These are phyloP conservation scores for Trypanosoma caninum DNA, from an alignment of 208 protist genomes.

Conservation along the genomic window DNA sequence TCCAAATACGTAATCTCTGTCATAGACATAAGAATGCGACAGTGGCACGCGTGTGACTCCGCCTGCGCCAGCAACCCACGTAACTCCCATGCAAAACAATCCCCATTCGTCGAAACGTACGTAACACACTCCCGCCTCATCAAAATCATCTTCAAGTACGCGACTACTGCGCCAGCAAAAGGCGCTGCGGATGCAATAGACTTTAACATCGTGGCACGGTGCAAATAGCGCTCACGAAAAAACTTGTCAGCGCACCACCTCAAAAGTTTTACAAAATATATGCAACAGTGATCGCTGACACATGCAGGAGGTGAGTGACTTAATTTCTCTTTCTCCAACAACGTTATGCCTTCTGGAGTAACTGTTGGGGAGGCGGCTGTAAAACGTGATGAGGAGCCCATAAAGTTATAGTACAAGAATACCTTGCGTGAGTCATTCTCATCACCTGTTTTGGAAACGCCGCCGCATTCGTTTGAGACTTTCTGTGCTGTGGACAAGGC, in stretches of 20 bases:
- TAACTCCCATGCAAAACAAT: constrained; percentile 22
- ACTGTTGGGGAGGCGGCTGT: constrained; percentile 24
- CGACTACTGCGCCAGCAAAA: constrained; percentile 42
- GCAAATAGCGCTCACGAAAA: constrained; percentile 72
- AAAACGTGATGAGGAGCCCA: constrained; percentile 69
- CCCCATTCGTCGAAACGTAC: background rate
- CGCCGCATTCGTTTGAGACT: background rate
- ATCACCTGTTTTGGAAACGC: background rate
- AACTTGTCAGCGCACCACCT: constrained; percentile 67
- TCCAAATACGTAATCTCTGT: constrained; percentile 54
- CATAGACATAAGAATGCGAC: constrained; percentile 56
- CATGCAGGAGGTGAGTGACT: constrained; percentile 50
- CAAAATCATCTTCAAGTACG: constrained; percentile 51
- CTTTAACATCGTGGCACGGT: constrained; percentile 76
- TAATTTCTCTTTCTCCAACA: constrained; percentile 57
- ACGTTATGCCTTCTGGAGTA: constrained; percentile 27
- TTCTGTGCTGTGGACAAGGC: no score
- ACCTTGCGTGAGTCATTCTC: background rate
- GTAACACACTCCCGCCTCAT: constrained; percentile 10
- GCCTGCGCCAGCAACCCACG: constrained; percentile 56
- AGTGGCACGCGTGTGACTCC: constrained; percentile 64
- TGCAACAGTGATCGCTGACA: constrained; percentile 67
- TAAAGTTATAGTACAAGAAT: constrained; percentile 48
- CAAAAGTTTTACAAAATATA: constrained; percentile 56
- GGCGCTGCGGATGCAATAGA: constrained; percentile 45